These are phyloP conservation scores for Silybum marianum DNA, from an alignment of 129 eudicot genomes.

Conservation along the genomic window DNA sequence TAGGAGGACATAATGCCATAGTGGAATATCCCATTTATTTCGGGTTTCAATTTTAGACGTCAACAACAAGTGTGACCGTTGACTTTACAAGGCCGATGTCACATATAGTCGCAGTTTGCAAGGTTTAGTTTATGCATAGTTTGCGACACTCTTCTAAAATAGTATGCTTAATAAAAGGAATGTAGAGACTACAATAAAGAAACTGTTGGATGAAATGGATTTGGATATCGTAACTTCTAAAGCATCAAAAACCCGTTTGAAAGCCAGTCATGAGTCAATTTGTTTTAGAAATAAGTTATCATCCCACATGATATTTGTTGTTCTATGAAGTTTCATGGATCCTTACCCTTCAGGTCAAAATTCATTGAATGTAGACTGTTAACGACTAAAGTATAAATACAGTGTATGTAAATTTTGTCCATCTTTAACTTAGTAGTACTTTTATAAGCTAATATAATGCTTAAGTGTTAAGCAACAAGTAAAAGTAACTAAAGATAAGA, in stretches of 20 bases:
- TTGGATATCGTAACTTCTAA: neutral
- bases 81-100: too few relatives aligned
- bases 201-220: neutral
- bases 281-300: neutral
- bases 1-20: too few relatives aligned
- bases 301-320: neutral
- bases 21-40: too few relatives aligned
- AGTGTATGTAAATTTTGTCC: neutral
- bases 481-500: constrained; percentile 14
- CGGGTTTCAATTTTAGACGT: too few relatives aligned
- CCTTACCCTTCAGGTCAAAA: neutral
- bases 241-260: neutral
- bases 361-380: neutral
- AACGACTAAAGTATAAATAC: neutral
- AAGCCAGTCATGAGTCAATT: neutral
- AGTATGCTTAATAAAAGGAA: too few relatives aligned
- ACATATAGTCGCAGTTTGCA: too few relatives aligned
- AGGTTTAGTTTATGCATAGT: too few relatives aligned
- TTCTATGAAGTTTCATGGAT: neutral
- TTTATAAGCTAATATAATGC: neutral
- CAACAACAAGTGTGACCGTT: too few relatives aligned
- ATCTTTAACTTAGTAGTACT: neutral
- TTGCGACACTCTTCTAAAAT: too few relatives aligned
- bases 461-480: constrained; percentile 13
- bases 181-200: neutral